These are phyloP conservation scores for Solanum hybrid DNA, from an alignment of 305 asterid genomes.

Conservation along the genomic window DNA sequence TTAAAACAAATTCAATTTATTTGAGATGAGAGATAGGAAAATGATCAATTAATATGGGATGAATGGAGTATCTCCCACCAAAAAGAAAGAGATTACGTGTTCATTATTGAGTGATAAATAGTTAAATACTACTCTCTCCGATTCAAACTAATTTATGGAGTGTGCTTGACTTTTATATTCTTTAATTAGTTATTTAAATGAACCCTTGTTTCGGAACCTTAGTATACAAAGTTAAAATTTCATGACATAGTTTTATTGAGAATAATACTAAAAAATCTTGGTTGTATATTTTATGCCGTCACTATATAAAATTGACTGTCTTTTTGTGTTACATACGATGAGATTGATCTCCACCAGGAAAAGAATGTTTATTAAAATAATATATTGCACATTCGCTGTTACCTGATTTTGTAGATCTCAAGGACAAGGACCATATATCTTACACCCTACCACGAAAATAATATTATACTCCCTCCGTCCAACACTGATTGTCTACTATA, in stretches of 20 bases:
- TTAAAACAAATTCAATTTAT: too few relatives aligned
- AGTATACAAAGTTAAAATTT: background rate
- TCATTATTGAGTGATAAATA: too few relatives aligned
- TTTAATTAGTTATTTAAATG: background rate
- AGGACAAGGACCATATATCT: background rate
- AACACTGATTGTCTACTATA: fast-evolving
- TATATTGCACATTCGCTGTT: background rate
- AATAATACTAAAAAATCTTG: background rate
- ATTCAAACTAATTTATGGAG: too few relatives aligned
- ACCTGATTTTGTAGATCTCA: background rate
- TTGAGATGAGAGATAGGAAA: background rate
- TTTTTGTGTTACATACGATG: background rate
- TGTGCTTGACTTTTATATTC: background rate
- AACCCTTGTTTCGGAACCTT: background rate
- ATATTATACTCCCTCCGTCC: background rate
- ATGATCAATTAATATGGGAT: too few relatives aligned
- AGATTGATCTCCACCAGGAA: background rate
- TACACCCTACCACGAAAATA: too few relatives aligned
- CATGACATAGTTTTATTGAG: background rate
- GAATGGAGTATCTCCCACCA: too few relatives aligned
- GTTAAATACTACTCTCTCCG: too few relatives aligned
- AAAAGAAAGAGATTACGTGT: too few relatives aligned
- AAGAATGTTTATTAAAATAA: too few relatives aligned
- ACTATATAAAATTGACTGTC: background rate
- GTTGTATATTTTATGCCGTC: background rate